Evolutionary conservation across 2,329 filamentous ascomycete species (phyloP).

Genomic region (Exophiala lecanii-corni): DNA sequence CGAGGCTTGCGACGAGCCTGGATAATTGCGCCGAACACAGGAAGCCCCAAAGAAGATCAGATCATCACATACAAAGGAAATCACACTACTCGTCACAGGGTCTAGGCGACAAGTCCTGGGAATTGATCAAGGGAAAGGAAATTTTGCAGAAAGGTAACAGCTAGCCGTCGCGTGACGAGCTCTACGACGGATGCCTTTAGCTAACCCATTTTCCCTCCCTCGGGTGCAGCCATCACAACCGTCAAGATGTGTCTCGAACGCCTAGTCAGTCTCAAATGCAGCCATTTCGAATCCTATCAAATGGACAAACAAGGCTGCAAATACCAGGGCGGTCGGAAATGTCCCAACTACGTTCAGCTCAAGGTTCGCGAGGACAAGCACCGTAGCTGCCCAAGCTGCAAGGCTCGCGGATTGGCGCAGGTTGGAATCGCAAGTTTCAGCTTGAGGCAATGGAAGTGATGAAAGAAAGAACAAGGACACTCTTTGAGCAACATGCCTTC

Average conservation of each 20-base stretch:
- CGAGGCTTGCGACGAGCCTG: slow-evolving; percentile 29
- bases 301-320: slow-evolving; percentile 26
- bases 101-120: too few relatives aligned
- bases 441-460: slow-evolving; percentile 11
- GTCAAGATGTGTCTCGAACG: slow-evolving; percentile 28
- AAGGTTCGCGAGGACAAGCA: slow-evolving; percentile 25
- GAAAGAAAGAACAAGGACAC: neutral
- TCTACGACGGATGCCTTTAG: too few relatives aligned
- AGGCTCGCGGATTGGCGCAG: slow-evolving; percentile 21
- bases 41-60: slow-evolving; percentile 11
- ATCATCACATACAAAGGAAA: too few relatives aligned
- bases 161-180: too few relatives aligned
- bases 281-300: slow-evolving; percentile 26
- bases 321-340: slow-evolving; percentile 19
- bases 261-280: slow-evolving; percentile 22
- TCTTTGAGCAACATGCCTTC: too few relatives aligned
- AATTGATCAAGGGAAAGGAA: too few relatives aligned
- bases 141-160: too few relatives aligned
- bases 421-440: slow-evolving; percentile 26
- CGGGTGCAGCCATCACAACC: too few relatives aligned
- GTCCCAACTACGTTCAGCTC: slow-evolving; percentile 24
- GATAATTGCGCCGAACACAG: slow-evolving; percentile 24
- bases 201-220: too few relatives aligned
- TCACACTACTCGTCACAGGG: too few relatives aligned
- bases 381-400: slow-evolving; percentile 26